These are phyloP conservation scores for Plantago coronopus DNA, from an alignment of 305 asterid species.

Conservation along the genomic window DNA sequence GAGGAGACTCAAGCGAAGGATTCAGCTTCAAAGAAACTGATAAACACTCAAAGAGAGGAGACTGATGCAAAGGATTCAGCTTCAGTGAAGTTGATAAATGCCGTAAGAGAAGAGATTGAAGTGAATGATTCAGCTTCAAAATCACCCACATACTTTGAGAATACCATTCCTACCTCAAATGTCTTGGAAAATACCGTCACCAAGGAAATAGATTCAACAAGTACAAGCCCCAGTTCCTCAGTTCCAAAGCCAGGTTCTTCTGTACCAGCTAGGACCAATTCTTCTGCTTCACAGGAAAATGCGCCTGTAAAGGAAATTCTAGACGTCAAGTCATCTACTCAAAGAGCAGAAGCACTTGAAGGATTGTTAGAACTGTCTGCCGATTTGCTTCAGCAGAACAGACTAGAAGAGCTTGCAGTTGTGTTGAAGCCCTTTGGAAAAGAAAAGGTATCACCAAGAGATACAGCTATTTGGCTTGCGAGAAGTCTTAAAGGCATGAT, in stretches of 20 bases:
- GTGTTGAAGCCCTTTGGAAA: conserved; percentile 90
- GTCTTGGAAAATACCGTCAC: conserved; percentile 32
- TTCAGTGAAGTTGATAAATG: conserved; percentile 16
- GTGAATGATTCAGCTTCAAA: conserved; percentile 28
- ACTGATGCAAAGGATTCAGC: conserved; percentile 30
- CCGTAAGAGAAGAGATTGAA: conserved; percentile 35
- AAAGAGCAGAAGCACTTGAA: conserved; percentile 97
- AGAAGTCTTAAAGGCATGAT: conserved; percentile 98
- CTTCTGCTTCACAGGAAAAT: conserved; percentile 38
- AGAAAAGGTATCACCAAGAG: conserved; percentile 96
- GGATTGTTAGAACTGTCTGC: conserved; percentile 92
- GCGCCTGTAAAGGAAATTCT: conserved; percentile 54
- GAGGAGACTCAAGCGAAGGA: conserved; percentile 41
- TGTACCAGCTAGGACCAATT: conserved; percentile 30
- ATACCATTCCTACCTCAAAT: conserved; percentile 30
- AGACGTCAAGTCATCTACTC: conserved; percentile 76
- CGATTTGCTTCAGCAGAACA: conserved; percentile 79
- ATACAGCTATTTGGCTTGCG: conserved; percentile 97
- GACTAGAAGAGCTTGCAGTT: conserved; percentile 84
- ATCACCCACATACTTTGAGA: conserved; percentile 26
- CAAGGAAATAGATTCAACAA: conserved; percentile 50
- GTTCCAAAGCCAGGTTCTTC: conserved; percentile 31
- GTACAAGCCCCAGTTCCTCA: conserved; percentile 25
- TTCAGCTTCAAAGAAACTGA: conserved; percentile 23
- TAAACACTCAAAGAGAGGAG: too few species aligned